Percentiles rank a stretch among this genome's conserved stretches.
phyloP scores from a whole-genome alignment of 2,329 filamentous ascomycete species.

The Hypoxylon sp. region DNA sequence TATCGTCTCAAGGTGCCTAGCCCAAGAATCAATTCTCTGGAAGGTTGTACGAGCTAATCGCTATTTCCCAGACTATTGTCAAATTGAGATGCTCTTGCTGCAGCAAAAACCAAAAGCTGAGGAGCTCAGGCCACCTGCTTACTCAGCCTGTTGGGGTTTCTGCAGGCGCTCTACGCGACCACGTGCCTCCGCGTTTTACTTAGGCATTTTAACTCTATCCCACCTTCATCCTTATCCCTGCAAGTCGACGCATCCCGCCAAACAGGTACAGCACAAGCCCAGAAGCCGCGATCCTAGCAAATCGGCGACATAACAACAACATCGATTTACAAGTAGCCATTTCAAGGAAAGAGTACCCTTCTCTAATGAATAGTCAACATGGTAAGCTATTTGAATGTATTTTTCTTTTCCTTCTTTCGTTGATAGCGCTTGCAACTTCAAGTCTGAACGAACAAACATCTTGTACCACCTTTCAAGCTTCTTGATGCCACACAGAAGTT shows the following conservation, averaged over 20 bases:
- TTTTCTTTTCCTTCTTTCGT: not conserved
- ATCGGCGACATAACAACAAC: not conserved
- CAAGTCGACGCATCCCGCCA: slow-evolving; percentile 12
- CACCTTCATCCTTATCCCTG: slow-evolving; percentile 23
- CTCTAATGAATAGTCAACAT: slow-evolving; percentile 24
- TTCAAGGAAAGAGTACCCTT: not conserved
- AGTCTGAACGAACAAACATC: not conserved
- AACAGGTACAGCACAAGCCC: not conserved
- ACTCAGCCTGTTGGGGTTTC: not conserved
- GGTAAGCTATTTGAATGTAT: slow-evolving; percentile 31
- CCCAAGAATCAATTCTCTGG: not conserved
- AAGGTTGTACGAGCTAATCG: slow-evolving; percentile 4
- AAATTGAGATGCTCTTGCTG: not conserved
- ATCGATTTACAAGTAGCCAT: not conserved
- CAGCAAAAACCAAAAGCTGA: slow-evolving; percentile 11
- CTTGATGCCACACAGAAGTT: not conserved
- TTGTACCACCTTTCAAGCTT: not conserved
- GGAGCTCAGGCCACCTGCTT: slow-evolving; percentile 23
- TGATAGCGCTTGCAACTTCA: not conserved
- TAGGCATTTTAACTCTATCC: slow-evolving; percentile 10
- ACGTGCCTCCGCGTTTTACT: slow-evolving; percentile 43
- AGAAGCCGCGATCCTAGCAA: not conserved
- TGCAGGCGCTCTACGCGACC: slow-evolving; percentile 39
- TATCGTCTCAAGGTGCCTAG: not conserved
- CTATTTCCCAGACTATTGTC: not conserved